phyloP scores from a whole-genome alignment of 1,139 yeast species.

The Candida neerlandica region DNA sequence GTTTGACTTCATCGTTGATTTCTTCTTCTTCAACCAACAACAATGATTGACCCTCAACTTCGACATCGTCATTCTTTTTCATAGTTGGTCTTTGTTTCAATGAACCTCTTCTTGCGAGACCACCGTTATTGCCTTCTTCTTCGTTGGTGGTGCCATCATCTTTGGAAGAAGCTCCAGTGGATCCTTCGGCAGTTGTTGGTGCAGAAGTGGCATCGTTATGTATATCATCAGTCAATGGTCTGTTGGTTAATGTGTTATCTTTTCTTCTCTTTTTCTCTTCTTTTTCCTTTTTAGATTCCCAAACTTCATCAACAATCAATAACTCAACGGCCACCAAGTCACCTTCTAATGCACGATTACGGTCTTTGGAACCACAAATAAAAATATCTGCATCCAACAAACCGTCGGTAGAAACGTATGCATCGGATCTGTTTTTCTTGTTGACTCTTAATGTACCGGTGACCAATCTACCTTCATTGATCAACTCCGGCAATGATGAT shows the following conservation, averaged over 20 bases:
- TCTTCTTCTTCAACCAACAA: conserved; percentile 93
- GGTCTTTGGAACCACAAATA: conserved; percentile 98
- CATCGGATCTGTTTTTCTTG: conserved; percentile 94
- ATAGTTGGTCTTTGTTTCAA: conserved; percentile 96
- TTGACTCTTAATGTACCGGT: conserved; percentile 92
- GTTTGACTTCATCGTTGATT: conserved; percentile 88
- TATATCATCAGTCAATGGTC: conserved; percentile 58
- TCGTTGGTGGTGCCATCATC: conserved; percentile 21
- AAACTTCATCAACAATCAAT: conserved; percentile 93
- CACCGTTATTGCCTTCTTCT: conserved; percentile 23
- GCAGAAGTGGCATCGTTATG: conserved; percentile 73
- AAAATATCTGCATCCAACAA: conserved; percentile 93
- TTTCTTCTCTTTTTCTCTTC: conserved; percentile 96
- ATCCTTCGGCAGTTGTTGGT: conserved; percentile 24
- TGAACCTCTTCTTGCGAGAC: conserved; percentile 82
- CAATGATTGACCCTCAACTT: conserved; percentile 95
- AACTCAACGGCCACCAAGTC: conserved; percentile 95
- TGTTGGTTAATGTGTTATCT: conserved; percentile 51
- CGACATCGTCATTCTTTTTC: conserved; percentile 97
- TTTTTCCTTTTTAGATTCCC: conserved; percentile 95
- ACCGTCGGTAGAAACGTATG: conserved; percentile 96
- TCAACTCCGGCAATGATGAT: conserved; percentile 83
- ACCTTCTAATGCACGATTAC: conserved; percentile 96
- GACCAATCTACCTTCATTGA: conserved; percentile 88
- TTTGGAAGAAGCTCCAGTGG: conserved; percentile 21